Evolutionary conservation across 1,284 basidiomycete species (phyloP), one percentile per base, ranked within the genome.

Genomic region (Ustilago lituana): DNA sequence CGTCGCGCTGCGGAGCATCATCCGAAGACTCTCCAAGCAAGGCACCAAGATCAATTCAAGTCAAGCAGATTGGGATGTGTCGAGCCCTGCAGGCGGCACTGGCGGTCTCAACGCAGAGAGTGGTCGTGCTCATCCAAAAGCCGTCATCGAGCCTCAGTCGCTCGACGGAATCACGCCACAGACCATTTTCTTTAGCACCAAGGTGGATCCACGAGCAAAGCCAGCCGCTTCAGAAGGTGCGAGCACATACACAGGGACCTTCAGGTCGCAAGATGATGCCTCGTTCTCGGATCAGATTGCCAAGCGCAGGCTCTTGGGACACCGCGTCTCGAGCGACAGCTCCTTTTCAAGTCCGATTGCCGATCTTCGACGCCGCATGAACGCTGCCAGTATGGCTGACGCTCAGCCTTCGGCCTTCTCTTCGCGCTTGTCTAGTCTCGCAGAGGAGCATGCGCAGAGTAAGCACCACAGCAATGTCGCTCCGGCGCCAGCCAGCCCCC

Each of bases 121-220:
- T 11, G 51, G 41, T 5, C 48, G 51, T n/a, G 11, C 49, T 5
- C 58, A 62, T 36, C 43, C 58, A 1, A 57, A 53, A 37, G 63
- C 61, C 1, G 91, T 70, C 84, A 92, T 36, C 89, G 91, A 67
- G 37, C 51, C 66, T 8, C 73, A 81, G 91, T 92, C 79, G 87
- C 94, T 37, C 89, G 73, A 81, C 14, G 76, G 90, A 4, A 90
- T 97, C n/a, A 91, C 94, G 0, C 93, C 93, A 5, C 93, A 93
- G 65, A 98, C 94, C 0, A 91, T 98, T 20, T 98, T 99, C 83
- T 86, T 98, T 73, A 92, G 89, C 33, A 38, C 66, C 24, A 76
- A 64, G 29, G 33, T 52, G 4, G 52, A 55, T 10, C 39, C 44
- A 26, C 48, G 51, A 12, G 44, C 52, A 32, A 39, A 48, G 23